Conservation (phyloP, 163 green algal species). For the Scenedesmus sp. region DNA sequence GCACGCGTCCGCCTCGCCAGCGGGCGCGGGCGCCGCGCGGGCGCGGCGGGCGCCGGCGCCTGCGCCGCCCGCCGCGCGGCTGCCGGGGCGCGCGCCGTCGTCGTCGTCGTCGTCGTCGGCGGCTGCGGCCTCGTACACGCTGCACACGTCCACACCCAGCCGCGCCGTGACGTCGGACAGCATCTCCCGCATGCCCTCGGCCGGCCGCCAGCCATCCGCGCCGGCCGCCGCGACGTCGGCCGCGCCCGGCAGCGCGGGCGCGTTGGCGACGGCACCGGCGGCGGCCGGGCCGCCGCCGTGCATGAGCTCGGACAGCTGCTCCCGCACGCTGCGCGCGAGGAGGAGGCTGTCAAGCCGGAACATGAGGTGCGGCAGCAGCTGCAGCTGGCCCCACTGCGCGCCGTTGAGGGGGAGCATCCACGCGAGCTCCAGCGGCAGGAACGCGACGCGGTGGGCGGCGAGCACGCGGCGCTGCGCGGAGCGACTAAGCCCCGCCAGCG, state of each 20-base stretch:
- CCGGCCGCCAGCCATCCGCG: background rate
- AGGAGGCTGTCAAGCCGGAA: conserved; percentile 25
- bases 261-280: background rate
- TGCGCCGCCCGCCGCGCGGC: too few relatives aligned
- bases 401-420: conserved; percentile 34
- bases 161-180: background rate
- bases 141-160: background rate
- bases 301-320: conserved; percentile 26
- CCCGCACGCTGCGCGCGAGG: background rate
- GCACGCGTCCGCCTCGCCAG: background rate
- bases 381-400: conserved; percentile 22
- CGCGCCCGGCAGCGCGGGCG: background rate
- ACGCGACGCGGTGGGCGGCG: conserved; percentile 14
- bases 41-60: too few relatives aligned
- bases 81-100: background rate
- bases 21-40: too few relatives aligned
- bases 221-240: background rate
- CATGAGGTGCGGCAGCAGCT: conserved; percentile 26
- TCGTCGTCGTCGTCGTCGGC: too few relatives aligned
- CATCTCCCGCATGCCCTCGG: background rate
- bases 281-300: background rate
- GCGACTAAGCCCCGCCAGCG: conserved; percentile 1
- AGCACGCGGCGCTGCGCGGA: background rate
- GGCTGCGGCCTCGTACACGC: too few relatives aligned
- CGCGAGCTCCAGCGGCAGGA: conserved; percentile 36